Percentiles rank a stretch among this genome's conserved stretches.
Evolutionary conservation across 2,329 filamentous ascomycete species (phyloP).

Genomic region (Neonectria punicea): DNA sequence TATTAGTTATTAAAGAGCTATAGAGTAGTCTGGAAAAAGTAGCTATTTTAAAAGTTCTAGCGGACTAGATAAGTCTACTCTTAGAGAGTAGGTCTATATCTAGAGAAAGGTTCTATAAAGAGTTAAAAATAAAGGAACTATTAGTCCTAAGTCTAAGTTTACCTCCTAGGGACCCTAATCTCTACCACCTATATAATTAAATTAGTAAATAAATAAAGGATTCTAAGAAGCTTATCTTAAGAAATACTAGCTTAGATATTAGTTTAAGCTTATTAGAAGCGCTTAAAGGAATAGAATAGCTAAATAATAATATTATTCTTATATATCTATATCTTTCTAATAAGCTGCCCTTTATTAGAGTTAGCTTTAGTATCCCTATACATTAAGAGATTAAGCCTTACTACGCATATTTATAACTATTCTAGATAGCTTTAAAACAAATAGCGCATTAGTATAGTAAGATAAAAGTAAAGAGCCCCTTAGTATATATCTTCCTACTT

Average conservation of each 20-base stretch:
- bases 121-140: background rate
- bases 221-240: background rate
- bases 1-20: background rate
- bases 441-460: background rate
- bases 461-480: background rate
- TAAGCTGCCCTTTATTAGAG: background rate
- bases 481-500: background rate
- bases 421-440: background rate
- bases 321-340: background rate
- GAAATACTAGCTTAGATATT: background rate
- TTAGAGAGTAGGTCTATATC: background rate
- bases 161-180: background rate
- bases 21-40: background rate
- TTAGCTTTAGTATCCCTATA: background rate
- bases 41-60: background rate
- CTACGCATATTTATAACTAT: background rate
- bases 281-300: background rate
- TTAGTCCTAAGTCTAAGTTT: background rate
- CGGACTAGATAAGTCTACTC: background rate
- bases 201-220: background rate
- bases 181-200: background rate
- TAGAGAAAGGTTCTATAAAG: background rate
- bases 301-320: background rate
- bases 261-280: background rate
- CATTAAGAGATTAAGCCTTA: background rate